Base-by-base conservation (phyloP, 495 filamentous ascomycete genomes). In the Trichoderma orchidacearum region DNA sequence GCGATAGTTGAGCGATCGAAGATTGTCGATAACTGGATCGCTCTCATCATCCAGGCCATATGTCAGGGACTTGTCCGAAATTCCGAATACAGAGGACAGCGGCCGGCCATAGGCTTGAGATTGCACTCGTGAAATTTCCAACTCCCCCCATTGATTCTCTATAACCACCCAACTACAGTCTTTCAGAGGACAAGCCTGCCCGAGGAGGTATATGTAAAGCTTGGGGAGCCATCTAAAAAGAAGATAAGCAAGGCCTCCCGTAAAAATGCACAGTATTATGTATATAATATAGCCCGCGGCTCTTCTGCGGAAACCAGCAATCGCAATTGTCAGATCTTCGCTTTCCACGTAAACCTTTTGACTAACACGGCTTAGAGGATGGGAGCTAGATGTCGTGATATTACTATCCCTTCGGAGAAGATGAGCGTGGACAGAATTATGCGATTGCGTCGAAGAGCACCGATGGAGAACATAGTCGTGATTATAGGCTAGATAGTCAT, bases 101-200 rank as follows among this genome's bases (percentile, higher is more conserved):
- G 85, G 79, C 32, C 85, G 82, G 3, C 87, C 90, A 65, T 96
- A 97, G 0, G 70, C 68, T 61, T 85, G 76, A 18, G 73, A 77
- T 45, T 77, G 69, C 27, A 96, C 74, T 53, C 82, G 59, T 54
- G 90, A 80, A 27, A 93, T 77, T 5, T 75, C 74, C 67, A 96
- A 87, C 69, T 96, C 90, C 34, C 86, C 87, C 90, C 93, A 96
- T 80, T 96, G 90, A 62, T 97, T 95, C 81, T 92, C 94, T 62
- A 96, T 78, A 31, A 92, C 92, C 53, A 95, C 86, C 93, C 94
- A 99, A 54, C 83, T 71, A 62, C 89, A 91, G 32, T 86, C 81
- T 23, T 78, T 70, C 29, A 99, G 69, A 1, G 85, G 74, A 12
- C 78, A 77, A 21, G 80, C 71, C 55, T 72, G 77, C 15, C 93